Conservation (phyloP, 164 flowering plant genomes). For the Nymphaea thermarum region DNA sequence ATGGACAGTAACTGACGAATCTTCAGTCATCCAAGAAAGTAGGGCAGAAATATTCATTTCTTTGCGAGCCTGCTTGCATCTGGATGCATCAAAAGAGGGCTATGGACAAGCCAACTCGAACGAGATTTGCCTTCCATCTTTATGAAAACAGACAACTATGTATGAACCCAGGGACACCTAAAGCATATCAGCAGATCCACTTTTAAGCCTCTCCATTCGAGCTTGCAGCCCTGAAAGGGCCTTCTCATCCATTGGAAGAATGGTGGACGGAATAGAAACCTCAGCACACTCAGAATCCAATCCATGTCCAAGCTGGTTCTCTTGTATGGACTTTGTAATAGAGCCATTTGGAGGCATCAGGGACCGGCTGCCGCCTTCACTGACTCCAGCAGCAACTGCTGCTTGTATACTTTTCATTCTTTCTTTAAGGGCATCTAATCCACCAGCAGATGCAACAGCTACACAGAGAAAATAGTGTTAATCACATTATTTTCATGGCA, state of each 20-base stretch:
- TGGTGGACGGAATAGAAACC: slow-evolving; percentile 34
- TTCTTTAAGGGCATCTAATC: slow-evolving; percentile 87
- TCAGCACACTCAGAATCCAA: slow-evolving; percentile 25
- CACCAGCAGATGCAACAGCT: slow-evolving; percentile 59
- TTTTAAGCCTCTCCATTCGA: slow-evolving; percentile 95
- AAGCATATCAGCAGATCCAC: slow-evolving; percentile 61
- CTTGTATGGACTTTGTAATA: slow-evolving; percentile 17
- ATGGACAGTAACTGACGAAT: background rate
- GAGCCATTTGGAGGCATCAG: slow-evolving; percentile 38
- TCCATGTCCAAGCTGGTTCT: slow-evolving; percentile 20
- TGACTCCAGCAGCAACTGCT: slow-evolving; percentile 61
- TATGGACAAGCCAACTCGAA: background rate
- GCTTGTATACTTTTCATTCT: slow-evolving; percentile 94
- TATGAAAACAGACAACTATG: background rate
- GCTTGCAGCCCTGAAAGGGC: slow-evolving; percentile 96
- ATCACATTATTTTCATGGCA: background rate
- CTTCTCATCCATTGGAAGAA: slow-evolving; percentile 89
- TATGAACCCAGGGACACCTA: slow-evolving; percentile 10
- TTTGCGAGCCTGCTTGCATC: background rate
- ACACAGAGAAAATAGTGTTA: slow-evolving; percentile 3
- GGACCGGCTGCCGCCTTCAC: slow-evolving; percentile 38
- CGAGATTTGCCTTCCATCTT: background rate
- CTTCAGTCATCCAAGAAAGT: background rate
- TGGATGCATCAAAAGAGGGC: background rate
- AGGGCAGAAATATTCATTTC: background rate